Evolutionary conservation across 208 protist species (phyloP).

Genomic region (Naegleria fowleri): DNA sequence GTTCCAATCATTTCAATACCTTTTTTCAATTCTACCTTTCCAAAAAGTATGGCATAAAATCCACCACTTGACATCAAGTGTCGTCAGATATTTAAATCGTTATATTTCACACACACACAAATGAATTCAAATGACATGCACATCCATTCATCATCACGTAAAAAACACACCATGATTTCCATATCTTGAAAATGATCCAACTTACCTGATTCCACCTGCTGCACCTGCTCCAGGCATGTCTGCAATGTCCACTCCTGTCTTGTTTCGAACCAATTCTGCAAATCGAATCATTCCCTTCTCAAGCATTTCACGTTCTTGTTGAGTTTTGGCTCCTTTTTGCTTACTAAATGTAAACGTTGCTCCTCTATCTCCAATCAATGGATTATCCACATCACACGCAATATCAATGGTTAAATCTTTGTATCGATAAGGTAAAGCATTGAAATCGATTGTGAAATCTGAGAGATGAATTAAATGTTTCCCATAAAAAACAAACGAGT

Average conservation of each 20-base stretch:
- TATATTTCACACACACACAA: neutral
- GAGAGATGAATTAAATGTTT: neutral
- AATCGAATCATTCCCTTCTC: slow-evolving; percentile 8
- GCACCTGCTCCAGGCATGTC: neutral
- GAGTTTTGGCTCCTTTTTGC: neutral
- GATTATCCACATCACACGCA: slow-evolving; percentile 23
- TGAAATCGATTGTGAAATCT: neutral
- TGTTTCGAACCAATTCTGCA: neutral
- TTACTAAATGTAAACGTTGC: slow-evolving; percentile 1
- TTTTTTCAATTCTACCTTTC: neutral
- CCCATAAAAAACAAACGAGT: neutral
- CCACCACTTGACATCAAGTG: neutral
- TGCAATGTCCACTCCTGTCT: neutral
- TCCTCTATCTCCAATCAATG: slow-evolving; percentile 6
- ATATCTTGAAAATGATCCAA: too few species aligned
- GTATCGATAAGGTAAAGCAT: neutral
- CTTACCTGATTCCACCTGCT: neutral
- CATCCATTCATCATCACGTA: neutral
- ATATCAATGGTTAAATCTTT: neutral
- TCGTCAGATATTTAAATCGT: neutral
- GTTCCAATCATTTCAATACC: slow-evolving; percentile 10
- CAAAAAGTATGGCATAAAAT: neutral
- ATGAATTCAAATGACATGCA: neutral
- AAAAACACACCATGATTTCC: neutral
- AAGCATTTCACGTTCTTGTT: neutral